A percentile compares a stretch with the other conserved stretches of the same genome.
These are phyloP conservation scores for Astragalus glycyphyllos DNA, from an alignment of 306 rosid species.

Conservation along the genomic window DNA sequence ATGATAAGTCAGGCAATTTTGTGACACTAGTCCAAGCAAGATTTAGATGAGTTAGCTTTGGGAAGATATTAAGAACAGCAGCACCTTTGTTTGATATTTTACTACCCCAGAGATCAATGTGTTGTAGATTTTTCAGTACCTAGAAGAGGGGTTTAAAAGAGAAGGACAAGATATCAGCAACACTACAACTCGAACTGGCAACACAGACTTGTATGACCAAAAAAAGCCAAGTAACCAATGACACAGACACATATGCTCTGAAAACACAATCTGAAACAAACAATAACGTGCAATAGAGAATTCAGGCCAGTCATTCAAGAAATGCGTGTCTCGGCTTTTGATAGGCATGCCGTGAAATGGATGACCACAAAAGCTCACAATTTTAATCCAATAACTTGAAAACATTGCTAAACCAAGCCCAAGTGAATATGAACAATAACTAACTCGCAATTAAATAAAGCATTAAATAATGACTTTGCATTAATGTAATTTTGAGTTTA, in stretches of 20 bases:
- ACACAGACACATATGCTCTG: not conserved
- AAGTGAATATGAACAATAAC: constrained; percentile 20
- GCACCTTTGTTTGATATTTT: constrained; percentile 76
- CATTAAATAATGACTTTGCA: not conserved
- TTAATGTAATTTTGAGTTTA: constrained; percentile 6
- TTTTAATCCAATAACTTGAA: not conserved
- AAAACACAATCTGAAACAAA: constrained; percentile 25
- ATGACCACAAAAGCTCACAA: not conserved
- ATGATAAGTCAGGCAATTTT: constrained; percentile 65
- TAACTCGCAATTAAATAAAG: constrained; percentile 24
- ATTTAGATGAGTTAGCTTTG: constrained; percentile 75
- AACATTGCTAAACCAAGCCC: constrained; percentile 16
- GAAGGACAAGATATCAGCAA: constrained; percentile 9
- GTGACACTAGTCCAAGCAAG: constrained; percentile 84
- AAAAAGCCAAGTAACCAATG: not conserved
- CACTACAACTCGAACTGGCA: constrained; percentile 23
- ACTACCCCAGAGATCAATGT: constrained; percentile 96
- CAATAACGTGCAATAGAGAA: not conserved
- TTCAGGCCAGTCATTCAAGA: not conserved
- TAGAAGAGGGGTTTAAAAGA: constrained; percentile 37
- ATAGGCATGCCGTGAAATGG: not conserved
- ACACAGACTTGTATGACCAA: constrained; percentile 9
- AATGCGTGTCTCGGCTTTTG: not conserved
- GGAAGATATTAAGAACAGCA: constrained; percentile 61
- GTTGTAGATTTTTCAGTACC: constrained; percentile 74